These are phyloP conservation scores for Tubosaeta sp. DNA, from an alignment of 768 basidiomycete species.

Conservation along the genomic window DNA sequence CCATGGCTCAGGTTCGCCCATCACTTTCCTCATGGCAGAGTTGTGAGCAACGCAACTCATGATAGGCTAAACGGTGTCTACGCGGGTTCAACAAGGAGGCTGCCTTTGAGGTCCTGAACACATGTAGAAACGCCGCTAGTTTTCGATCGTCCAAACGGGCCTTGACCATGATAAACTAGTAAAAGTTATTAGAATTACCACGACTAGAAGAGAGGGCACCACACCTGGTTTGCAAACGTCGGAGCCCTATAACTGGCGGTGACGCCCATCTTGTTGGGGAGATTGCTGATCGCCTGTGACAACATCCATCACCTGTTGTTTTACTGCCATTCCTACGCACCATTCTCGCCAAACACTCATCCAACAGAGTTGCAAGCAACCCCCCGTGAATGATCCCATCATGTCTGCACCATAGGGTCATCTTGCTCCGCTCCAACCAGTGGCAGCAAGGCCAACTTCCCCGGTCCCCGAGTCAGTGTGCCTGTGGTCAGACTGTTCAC, in stretches of 20 bases:
- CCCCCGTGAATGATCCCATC: conserved; percentile 96
- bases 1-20: conserved; percentile 52
- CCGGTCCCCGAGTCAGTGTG: conserved; percentile 82
- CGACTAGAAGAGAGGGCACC: neutral
- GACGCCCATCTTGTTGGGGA: conserved; percentile 88
- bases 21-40: conserved; percentile 51
- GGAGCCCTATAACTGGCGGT: conserved; percentile 91
- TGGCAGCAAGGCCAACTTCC: conserved; percentile 76
- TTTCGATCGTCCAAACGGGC: conserved; percentile 72
- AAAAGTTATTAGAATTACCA: neutral
- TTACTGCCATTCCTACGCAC: conserved; percentile 40
- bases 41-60: conserved; percentile 17
- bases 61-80: conserved; percentile 35
- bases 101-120: conserved; percentile 81
- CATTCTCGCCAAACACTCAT: conserved; percentile 78
- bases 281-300: conserved; percentile 71
- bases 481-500: conserved; percentile 85
- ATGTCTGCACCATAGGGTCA: conserved; percentile 85
- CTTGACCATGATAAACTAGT: conserved; percentile 79
- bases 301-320: neutral
- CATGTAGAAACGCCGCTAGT: conserved; percentile 59
- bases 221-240: conserved; percentile 82
- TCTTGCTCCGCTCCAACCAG: conserved; percentile 71
- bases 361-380: conserved; percentile 81
- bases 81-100: conserved; percentile 77